Evolutionary conservation across 768 basidiomycete genomes (phyloP).

Genomic region (Termitomyces eurrhizus): DNA sequence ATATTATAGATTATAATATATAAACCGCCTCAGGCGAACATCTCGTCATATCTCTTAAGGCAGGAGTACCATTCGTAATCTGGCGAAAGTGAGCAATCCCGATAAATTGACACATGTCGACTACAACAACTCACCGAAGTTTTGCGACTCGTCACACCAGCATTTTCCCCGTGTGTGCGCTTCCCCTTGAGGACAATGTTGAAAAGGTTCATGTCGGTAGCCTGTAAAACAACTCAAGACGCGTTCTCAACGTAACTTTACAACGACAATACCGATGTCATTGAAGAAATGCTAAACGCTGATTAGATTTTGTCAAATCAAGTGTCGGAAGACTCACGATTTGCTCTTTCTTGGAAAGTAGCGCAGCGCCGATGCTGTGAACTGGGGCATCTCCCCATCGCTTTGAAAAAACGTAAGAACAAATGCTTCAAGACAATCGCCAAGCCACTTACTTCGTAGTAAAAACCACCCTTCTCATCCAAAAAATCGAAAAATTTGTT

Average conservation of each 20-base stretch:
- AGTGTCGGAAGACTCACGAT: slow-evolving; percentile 37
- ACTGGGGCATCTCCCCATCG: slow-evolving; percentile 94
- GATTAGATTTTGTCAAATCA: neutral
- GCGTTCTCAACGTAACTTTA: neutral
- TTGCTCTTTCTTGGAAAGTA: slow-evolving; percentile 85
- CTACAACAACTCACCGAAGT: slow-evolving; percentile 53
- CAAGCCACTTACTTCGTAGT: slow-evolving; percentile 62
- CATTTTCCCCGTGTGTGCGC: slow-evolving; percentile 77
- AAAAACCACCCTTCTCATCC: slow-evolving; percentile 80
- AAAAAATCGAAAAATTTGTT: slow-evolving; percentile 79
- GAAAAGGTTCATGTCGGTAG: slow-evolving; percentile 92
- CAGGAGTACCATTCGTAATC: slow-evolving; percentile 91
- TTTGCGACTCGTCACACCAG: slow-evolving; percentile 74
- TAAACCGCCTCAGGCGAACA: slow-evolving; percentile 36
- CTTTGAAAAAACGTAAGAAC: slow-evolving; percentile 27
- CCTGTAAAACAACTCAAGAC: slow-evolving; percentile 19
- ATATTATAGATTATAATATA: slow-evolving; percentile 2
- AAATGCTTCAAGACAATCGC: neutral
- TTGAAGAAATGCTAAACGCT: slow-evolving; percentile 75
- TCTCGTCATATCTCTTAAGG: slow-evolving; percentile 65
- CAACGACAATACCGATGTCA: slow-evolving; percentile 58
- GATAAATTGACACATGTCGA: neutral
- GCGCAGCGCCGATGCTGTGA: slow-evolving; percentile 85
- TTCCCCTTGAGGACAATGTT: slow-evolving; percentile 84
- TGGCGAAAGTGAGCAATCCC: slow-evolving; percentile 21